Conservation (phyloP, 257 asterid genomes). For the Nicotiana otophora region DNA sequence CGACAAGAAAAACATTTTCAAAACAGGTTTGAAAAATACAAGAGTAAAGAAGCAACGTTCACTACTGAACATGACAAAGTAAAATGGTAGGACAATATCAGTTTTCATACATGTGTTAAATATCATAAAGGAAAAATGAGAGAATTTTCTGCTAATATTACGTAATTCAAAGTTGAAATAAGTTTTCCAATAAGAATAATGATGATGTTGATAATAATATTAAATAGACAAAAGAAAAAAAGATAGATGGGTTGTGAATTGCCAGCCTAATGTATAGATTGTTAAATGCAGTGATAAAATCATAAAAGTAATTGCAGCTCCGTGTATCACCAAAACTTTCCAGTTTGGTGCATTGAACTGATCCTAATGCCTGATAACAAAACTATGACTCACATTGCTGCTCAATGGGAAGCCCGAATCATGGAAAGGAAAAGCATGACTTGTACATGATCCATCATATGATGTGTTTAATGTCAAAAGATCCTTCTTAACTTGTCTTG, state of each 20-base stretch:
- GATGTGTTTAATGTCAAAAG: not conserved
- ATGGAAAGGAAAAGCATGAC: not conserved
- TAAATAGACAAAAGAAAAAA: not conserved
- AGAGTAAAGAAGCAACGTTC: too few relatives aligned
- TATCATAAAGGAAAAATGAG: not conserved
- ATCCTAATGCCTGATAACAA: not conserved
- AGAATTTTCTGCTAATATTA: not conserved
- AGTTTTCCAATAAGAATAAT: not conserved
- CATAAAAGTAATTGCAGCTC: not conserved
- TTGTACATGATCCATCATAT: not conserved
- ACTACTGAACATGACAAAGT: not conserved
- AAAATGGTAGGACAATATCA: not conserved
- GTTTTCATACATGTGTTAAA: not conserved
- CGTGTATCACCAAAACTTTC: not conserved
- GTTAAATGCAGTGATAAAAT: too few relatives aligned
- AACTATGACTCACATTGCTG: not conserved
- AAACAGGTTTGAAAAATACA: too few relatives aligned
- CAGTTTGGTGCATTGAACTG: not conserved
- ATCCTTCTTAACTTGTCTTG: not conserved
- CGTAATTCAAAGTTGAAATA: not conserved
- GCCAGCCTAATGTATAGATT: too few relatives aligned
- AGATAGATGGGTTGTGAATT: too few relatives aligned
- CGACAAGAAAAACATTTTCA: too few relatives aligned
- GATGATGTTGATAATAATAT: not conserved
- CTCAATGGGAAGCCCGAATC: not conserved